Percentiles rank a stretch among this genome's conserved stretches.
phyloP scores from a whole-genome alignment of 2,329 filamentous ascomycete genomes.

The Fragosphaeria purpurea region DNA sequence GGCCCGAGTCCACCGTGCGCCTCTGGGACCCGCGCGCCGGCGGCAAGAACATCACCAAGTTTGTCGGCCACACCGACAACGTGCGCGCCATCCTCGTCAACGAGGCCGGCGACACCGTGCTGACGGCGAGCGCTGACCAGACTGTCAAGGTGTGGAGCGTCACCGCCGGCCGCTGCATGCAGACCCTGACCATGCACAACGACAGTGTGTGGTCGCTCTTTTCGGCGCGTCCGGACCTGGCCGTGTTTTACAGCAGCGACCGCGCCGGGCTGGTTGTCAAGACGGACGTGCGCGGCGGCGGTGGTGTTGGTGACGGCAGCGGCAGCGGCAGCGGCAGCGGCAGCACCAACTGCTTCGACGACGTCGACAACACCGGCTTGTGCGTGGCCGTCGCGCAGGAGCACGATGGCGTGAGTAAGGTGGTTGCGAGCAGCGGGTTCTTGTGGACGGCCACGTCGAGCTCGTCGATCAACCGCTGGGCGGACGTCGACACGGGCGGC shows the following conservation, averaged over 20 bases:
- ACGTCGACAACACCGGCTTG: conserved; percentile 61
- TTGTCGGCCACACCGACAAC: conserved; percentile 93
- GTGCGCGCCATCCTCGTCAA: conserved; percentile 86
- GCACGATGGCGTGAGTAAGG: conserved; percentile 66
- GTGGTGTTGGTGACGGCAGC: no score
- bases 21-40: conserved; percentile 87
- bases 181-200: conserved; percentile 98
- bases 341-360: conserved; percentile 33
- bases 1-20: conserved; percentile 84
- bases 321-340: no score
- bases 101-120: conserved; percentile 76
- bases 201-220: conserved; percentile 95
- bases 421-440: conserved; percentile 60
- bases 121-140: conserved; percentile 92
- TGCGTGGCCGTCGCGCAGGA: conserved; percentile 89
- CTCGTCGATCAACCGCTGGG: conserved; percentile 89
- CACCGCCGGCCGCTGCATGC: conserved; percentile 89
- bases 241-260: conserved; percentile 90
- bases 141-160: conserved; percentile 98
- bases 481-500: conserved; percentile 68
- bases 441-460: conserved; percentile 86
- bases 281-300: conserved; percentile 72
- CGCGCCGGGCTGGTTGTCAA: conserved; percentile 90
- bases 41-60: conserved; percentile 76
- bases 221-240: conserved; percentile 75